These are phyloP conservation scores for Huntiella bhutanensis DNA, from an alignment of 2,329 filamentous ascomycete species.

Conservation along the genomic window DNA sequence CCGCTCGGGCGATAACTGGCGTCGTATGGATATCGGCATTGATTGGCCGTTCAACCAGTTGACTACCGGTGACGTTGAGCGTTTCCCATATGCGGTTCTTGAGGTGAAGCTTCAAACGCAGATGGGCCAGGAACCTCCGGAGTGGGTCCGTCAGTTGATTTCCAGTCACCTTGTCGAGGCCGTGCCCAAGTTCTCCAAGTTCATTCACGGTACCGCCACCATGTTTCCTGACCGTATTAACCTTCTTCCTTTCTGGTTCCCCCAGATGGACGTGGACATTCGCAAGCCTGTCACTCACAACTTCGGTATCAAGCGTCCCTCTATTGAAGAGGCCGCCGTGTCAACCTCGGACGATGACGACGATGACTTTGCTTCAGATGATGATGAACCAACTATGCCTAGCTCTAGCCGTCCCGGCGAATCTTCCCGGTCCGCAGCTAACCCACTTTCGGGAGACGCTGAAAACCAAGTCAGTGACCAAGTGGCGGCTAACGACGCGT, in stretches of 20 bases:
- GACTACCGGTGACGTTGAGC: slow-evolving; percentile 63
- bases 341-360: slow-evolving; percentile 61
- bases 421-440: slow-evolving; percentile 13
- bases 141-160: slow-evolving; percentile 90
- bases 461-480: slow-evolving; percentile 64
- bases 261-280: slow-evolving; percentile 96
- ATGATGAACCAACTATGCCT: slow-evolving; percentile 18
- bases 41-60: slow-evolving; percentile 88
- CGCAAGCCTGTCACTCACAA: slow-evolving; percentile 75
- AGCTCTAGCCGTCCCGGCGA: neutral
- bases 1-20: slow-evolving; percentile 77
- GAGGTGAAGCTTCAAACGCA: slow-evolving; percentile 98
- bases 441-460: slow-evolving; percentile 36
- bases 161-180: slow-evolving; percentile 90
- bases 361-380: slow-evolving; percentile 49
- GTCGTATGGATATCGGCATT: slow-evolving; percentile 91
- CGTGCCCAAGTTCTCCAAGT: slow-evolving; percentile 98
- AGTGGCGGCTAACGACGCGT: slow-evolving; percentile 40
- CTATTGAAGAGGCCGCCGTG: slow-evolving; percentile 36
- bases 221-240: slow-evolving; percentile 77
- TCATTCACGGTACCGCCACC: slow-evolving; percentile 83
- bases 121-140: slow-evolving; percentile 79
- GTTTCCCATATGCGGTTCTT: slow-evolving; percentile 88
- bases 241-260: slow-evolving; percentile 89
- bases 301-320: slow-evolving; percentile 75